Conservation (phyloP, 495 filamentous ascomycete species). For the Thozetella sp. region DNA sequence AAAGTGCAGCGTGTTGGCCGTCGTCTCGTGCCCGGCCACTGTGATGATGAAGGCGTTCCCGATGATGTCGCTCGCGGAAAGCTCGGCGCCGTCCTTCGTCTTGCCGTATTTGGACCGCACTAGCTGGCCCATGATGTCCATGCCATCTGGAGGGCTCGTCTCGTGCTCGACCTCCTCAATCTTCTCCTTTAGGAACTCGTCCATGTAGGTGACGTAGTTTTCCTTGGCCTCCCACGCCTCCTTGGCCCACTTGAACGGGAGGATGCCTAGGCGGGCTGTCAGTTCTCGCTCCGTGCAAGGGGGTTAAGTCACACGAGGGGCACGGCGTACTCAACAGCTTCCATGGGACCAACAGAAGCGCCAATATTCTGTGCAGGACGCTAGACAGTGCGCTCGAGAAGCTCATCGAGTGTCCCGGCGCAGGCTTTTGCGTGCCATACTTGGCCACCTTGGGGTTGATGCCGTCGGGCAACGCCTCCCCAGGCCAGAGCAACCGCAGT, state of each 20-base stretch:
- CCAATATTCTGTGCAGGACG: conserved; percentile 55
- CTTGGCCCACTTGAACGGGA: conserved; percentile 53
- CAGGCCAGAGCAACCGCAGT: conserved; percentile 58
- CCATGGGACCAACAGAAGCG: conserved; percentile 51
- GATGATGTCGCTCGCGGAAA: conserved; percentile 62
- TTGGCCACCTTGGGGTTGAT: conserved; percentile 36
- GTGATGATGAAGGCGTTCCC: conserved; percentile 74
- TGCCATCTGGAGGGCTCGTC: conserved; percentile 45
- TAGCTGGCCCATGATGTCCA: conserved; percentile 67
- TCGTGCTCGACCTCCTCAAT: conserved; percentile 45
- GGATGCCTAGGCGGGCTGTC: conserved; percentile 26
- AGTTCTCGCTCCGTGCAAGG: not conserved
- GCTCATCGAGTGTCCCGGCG: conserved; percentile 58
- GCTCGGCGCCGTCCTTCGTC: conserved; percentile 10
- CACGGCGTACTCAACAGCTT: conserved; percentile 38
- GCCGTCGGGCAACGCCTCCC: conserved; percentile 37
- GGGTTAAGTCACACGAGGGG: not conserved
- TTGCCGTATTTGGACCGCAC: conserved; percentile 45
- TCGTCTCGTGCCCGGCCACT: conserved; percentile 74
- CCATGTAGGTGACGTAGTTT: conserved; percentile 68
- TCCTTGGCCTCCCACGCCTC: conserved; percentile 49
- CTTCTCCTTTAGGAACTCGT: conserved; percentile 60
- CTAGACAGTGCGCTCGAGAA: conserved; percentile 55
- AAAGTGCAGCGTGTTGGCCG: conserved; percentile 68
- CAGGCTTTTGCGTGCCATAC: conserved; percentile 43